Conservation (phyloP, 169 alveolate species). For the Babesia ovis region DNA sequence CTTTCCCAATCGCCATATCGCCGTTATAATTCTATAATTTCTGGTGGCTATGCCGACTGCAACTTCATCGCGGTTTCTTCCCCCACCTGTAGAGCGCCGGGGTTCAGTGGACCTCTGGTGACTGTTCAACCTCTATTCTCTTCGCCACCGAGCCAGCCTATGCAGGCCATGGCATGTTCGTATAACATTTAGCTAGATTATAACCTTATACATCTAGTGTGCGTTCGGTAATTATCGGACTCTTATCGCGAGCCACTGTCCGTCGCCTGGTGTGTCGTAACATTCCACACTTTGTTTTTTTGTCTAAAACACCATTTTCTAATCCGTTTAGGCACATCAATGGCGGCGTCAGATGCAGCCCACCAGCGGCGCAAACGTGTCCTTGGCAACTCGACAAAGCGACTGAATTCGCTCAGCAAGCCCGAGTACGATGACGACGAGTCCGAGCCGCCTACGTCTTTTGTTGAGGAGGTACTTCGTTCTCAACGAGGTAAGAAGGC, state of each 20-base stretch:
- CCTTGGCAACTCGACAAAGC: constrained; percentile 39
- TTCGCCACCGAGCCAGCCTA: neutral
- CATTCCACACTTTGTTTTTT: neutral
- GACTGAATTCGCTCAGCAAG: constrained; percentile 55
- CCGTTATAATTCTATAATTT: neutral
- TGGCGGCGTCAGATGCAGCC: constrained; percentile 53
- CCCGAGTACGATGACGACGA: constrained; percentile 62
- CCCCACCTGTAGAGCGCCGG: constrained; percentile 19
- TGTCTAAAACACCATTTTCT: neutral
- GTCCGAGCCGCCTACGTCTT: constrained; percentile 23
- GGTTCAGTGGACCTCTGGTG: neutral
- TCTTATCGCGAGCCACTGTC: neutral
- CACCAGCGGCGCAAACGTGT: constrained; percentile 61
- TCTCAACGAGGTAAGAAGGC: neutral
- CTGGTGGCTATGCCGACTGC: neutral
- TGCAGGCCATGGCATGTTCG: neutral
- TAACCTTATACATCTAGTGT: neutral
- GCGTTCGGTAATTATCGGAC: neutral
- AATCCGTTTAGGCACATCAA: neutral
- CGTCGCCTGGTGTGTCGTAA: neutral
- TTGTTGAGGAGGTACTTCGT: constrained; percentile 11
- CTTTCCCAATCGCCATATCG: constrained; percentile 21
- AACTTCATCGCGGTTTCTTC: neutral
- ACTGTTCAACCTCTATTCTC: neutral
- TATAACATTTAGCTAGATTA: neutral